Evolutionary conservation across 331 rosid genomes (phyloP).

Genomic region (Rhamnella rubrinervis): DNA sequence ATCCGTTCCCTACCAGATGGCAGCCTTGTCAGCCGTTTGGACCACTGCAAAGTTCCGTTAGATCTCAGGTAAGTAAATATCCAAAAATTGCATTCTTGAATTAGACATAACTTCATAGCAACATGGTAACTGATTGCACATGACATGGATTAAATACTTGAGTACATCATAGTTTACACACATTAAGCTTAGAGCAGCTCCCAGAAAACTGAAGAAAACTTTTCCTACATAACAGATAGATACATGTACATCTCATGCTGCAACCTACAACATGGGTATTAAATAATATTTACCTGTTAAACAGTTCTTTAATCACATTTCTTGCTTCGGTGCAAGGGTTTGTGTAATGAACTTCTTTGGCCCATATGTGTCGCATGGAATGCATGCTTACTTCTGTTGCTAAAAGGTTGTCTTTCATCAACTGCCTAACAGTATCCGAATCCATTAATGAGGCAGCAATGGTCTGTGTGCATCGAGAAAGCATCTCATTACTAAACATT

Average conservation of each 20-base stretch:
- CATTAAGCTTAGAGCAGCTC: no score
- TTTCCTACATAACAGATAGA: no score
- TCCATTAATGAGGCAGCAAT: slow-evolving; percentile 54
- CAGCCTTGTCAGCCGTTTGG: no score
- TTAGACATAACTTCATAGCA: no score
- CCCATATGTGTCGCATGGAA: slow-evolving; percentile 57
- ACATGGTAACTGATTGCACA: no score
- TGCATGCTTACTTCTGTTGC: slow-evolving; percentile 34
- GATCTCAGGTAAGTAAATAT: no score
- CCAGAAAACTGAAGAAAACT: no score
- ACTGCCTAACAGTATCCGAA: slow-evolving; percentile 39
- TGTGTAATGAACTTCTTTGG: slow-evolving; percentile 45
- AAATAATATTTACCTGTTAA: slow-evolving; percentile 12
- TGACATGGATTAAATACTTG: no score
- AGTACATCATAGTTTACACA: no score
- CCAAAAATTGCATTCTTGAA: no score
- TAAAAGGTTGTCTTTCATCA: slow-evolving; percentile 40
- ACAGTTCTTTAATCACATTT: slow-evolving; percentile 45
- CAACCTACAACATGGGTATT: neutral
- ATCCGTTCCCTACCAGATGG: no score
- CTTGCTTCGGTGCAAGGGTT: slow-evolving; percentile 52
- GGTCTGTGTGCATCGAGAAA: slow-evolving; percentile 58
- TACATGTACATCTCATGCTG: neutral
- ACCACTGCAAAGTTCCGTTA: no score
- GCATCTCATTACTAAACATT: slow-evolving; percentile 14